Conservation (phyloP, 768 basidiomycete species). For the Lyophyllum semitale region DNA sequence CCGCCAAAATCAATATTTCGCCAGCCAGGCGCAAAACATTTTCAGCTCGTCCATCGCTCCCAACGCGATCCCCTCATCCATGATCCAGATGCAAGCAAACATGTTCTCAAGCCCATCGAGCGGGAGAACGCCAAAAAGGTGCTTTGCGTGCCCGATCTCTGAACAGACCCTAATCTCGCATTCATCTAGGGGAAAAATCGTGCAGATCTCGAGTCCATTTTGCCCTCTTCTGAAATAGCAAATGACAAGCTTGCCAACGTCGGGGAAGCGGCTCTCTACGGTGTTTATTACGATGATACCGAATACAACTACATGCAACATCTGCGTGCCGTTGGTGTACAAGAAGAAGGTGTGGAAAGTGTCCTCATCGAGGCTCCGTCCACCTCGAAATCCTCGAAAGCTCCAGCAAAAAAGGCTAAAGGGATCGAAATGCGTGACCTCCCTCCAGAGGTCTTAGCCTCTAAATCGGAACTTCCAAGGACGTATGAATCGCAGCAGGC, state of each 20-base stretch:
- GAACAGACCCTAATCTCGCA: conserved; percentile 16
- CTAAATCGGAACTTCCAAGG: conserved; percentile 69
- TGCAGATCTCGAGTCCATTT: conserved; percentile 69
- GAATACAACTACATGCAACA: conserved; percentile 99
- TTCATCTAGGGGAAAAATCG: conserved; percentile 73
- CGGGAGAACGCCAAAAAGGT: conserved; percentile 75
- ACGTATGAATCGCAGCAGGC: conserved; percentile 77
- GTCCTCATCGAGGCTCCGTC: conserved; percentile 78
- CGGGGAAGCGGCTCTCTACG: conserved; percentile 89
- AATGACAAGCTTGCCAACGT: conserved; percentile 55
- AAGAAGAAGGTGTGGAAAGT: conserved; percentile 82
- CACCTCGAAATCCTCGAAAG: conserved; percentile 32
- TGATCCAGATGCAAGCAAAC: conserved; percentile 84
- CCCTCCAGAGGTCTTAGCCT: conserved; percentile 73
- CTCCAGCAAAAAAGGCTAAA: conserved; percentile 26
- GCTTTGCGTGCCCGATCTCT: conserved; percentile 8
- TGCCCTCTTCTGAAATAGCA: conserved; percentile 49
- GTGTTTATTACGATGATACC: conserved; percentile 92
- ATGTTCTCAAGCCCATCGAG: conserved; percentile 86
- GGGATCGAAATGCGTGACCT: conserved; percentile 55
- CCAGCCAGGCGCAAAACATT: conserved; percentile 87
- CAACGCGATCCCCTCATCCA: conserved; percentile 95
- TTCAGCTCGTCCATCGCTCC: conserved; percentile 96
- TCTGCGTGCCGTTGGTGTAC: conserved; percentile 73
- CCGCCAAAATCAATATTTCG: conserved; percentile 86